Conservation (phyloP, 768 basidiomycete genomes). For the Rhodotorula graminis region DNA sequence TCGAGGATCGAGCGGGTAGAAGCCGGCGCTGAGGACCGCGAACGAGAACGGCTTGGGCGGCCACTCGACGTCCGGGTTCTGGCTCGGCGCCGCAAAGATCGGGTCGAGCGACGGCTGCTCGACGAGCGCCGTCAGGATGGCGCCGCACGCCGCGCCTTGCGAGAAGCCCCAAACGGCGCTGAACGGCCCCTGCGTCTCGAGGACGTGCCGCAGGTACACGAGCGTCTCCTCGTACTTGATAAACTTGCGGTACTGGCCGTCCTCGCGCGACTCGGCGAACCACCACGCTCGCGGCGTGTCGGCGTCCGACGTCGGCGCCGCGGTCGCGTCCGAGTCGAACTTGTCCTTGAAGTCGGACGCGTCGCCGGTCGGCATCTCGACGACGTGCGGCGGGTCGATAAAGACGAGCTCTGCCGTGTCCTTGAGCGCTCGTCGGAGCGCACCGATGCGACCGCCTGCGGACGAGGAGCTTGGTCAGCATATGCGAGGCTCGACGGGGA, state of each 20-base stretch:
- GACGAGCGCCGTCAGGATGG: slow-evolving; percentile 25
- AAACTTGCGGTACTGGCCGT: slow-evolving; percentile 14
- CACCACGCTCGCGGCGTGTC: slow-evolving; percentile 35
- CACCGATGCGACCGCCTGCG: slow-evolving; percentile 16
- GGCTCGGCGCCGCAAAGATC: slow-evolving; percentile 22
- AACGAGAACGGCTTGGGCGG: slow-evolving; percentile 34
- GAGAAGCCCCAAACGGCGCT: slow-evolving; percentile 29
- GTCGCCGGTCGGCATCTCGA: slow-evolving; percentile 31
- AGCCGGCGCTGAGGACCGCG: slow-evolving; percentile 29
- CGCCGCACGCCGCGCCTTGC: slow-evolving; percentile 26
- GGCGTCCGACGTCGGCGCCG: slow-evolving; percentile 1
- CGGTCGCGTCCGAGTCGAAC: slow-evolving; percentile 32
- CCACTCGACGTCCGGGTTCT: slow-evolving; percentile 6
- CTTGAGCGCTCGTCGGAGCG: slow-evolving; percentile 19
- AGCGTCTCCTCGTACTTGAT: slow-evolving; percentile 25
- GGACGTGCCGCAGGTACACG: slow-evolving; percentile 24
- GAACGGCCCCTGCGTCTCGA: slow-evolving; percentile 34
- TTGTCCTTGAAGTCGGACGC: slow-evolving; percentile 27
- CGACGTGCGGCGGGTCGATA: slow-evolving; percentile 35
- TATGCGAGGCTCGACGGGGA: too few species aligned
- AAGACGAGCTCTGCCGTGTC: slow-evolving; percentile 36
- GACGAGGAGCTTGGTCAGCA: not conserved
- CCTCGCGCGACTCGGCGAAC: slow-evolving; percentile 18
- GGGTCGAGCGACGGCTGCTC: slow-evolving; percentile 34
- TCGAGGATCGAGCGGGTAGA: slow-evolving; percentile 33